Conservation (phyloP, 1,139 yeast species). For the Lodderomyces metapsilosis region DNA sequence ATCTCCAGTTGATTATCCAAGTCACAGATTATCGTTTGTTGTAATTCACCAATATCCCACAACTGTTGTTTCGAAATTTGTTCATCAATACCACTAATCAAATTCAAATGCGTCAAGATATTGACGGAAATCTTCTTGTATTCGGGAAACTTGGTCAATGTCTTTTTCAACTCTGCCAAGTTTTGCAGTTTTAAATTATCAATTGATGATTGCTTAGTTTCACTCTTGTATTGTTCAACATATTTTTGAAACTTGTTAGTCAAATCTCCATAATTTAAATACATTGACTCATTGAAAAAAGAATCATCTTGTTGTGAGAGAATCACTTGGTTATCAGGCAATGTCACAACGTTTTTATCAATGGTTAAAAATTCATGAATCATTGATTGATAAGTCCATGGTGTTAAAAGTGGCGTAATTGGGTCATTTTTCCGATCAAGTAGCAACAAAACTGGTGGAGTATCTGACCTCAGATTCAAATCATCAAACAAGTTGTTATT, state of each 20-base stretch:
- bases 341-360: conserved; percentile 71
- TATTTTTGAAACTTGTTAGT: conserved; percentile 86
- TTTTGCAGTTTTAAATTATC: conserved; percentile 61
- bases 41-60: conserved; percentile 87
- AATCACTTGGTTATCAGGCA: conserved; percentile 35
- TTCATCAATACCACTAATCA: conserved; percentile 81
- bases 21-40: conserved; percentile 78
- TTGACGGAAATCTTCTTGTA: conserved; percentile 83
- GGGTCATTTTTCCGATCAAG: conserved; percentile 89
- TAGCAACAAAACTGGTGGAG: conserved; percentile 73
- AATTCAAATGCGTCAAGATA: conserved; percentile 89
- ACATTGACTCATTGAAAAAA: conserved; percentile 79
- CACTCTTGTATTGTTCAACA: conserved; percentile 77
- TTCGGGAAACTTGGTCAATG: conserved; percentile 91
- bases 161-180: conserved; percentile 83
- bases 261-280: conserved; percentile 88
- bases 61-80: conserved; percentile 59
- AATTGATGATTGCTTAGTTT: conserved; percentile 67
- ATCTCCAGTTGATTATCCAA: conserved; percentile 35
- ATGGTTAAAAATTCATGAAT: conserved; percentile 89
- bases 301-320: conserved; percentile 56
- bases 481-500: conserved; percentile 65
- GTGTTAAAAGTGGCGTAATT: conserved; percentile 83
- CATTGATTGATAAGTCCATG: conserved; percentile 99
- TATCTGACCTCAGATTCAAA: conserved; percentile 53